Conservation (phyloP, 2,329 filamentous ascomycete species). For the Stylonectria norvegica region DNA sequence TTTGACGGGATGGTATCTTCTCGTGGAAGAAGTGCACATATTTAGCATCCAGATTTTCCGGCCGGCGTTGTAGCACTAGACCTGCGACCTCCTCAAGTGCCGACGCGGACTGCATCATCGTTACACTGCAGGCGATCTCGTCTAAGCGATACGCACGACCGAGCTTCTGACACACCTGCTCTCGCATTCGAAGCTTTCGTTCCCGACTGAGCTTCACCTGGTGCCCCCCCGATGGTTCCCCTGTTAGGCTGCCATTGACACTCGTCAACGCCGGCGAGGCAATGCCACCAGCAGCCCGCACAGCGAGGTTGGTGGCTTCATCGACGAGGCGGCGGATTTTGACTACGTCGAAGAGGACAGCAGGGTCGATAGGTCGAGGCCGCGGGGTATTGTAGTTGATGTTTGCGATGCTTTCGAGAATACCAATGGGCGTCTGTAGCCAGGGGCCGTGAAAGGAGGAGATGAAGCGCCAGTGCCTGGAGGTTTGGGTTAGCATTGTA, state of each 20-base stretch:
- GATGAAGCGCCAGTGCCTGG: slow-evolving; percentile 80
- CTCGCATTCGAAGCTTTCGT: slow-evolving; percentile 73
- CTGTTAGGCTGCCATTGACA: slow-evolving; percentile 40
- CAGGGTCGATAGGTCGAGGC: slow-evolving; percentile 74
- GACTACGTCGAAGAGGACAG: slow-evolving; percentile 77
- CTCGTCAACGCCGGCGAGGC: slow-evolving; percentile 62
- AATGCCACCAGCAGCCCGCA: slow-evolving; percentile 72
- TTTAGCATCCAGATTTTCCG: slow-evolving; percentile 68
- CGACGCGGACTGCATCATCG: slow-evolving; percentile 77
- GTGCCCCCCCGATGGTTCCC: slow-evolving; percentile 49
- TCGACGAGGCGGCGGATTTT: slow-evolving; percentile 79
- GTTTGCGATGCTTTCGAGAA: slow-evolving; percentile 74
- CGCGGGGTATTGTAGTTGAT: slow-evolving; percentile 75
- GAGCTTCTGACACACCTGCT: slow-evolving; percentile 75
- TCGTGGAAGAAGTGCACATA: slow-evolving; percentile 94
- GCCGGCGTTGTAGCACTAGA: slow-evolving; percentile 67
- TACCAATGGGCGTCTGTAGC: slow-evolving; percentile 74
- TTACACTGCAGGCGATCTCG: slow-evolving; percentile 79
- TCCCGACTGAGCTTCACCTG: slow-evolving; percentile 70
- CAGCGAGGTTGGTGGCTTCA: slow-evolving; percentile 73
- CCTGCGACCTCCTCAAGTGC: slow-evolving; percentile 73
- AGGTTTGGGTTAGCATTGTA: slow-evolving; percentile 12
- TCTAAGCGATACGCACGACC: slow-evolving; percentile 75
- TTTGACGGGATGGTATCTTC: slow-evolving; percentile 73
- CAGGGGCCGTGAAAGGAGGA: slow-evolving; percentile 80